These are phyloP conservation scores for Pichia sp. DNA, from an alignment of 1,139 yeast species.

Conservation along the genomic window DNA sequence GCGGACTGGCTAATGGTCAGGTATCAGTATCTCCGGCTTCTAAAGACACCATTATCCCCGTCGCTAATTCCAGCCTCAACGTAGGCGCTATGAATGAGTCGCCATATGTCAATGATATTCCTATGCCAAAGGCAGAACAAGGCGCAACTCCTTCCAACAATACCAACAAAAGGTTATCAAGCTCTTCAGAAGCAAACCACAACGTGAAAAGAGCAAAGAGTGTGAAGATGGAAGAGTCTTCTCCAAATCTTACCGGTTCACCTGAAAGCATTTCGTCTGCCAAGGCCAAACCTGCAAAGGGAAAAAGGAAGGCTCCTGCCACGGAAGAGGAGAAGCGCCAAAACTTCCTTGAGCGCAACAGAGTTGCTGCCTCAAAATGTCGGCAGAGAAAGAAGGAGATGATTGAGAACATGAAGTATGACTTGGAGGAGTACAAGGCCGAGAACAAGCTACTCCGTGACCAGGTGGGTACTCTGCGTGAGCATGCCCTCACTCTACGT, in stretches of 20 bases:
- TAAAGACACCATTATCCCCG: neutral
- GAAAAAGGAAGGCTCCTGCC: slow-evolving; percentile 17
- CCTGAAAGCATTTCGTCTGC: too few relatives aligned
- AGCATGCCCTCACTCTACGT: slow-evolving; percentile 53
- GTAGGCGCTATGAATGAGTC: neutral
- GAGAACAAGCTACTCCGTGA: slow-evolving; percentile 67
- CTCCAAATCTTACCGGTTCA: neutral
- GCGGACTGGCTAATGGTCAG: neutral
- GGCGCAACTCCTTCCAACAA: neutral
- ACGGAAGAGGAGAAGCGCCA: slow-evolving; percentile 70
- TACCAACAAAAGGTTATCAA: neutral
- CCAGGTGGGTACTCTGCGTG: slow-evolving; percentile 55
- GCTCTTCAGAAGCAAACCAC: neutral
- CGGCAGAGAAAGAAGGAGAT: slow-evolving; percentile 80
- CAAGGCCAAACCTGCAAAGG: neutral
- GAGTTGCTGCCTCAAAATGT: slow-evolving; percentile 74
- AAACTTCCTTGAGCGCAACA: slow-evolving; percentile 69
- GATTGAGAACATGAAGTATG: slow-evolving; percentile 77
- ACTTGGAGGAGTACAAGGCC: slow-evolving; percentile 58
- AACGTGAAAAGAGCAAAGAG: neutral
- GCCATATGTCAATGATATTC: neutral
- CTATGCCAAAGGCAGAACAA: neutral
- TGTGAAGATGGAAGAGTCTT: neutral
- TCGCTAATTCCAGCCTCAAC: neutral
- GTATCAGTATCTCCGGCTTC: neutral